These are phyloP conservation scores for Trichoderma arundinaceum DNA, from an alignment of 2,329 filamentous ascomycete genomes.

Conservation along the genomic window DNA sequence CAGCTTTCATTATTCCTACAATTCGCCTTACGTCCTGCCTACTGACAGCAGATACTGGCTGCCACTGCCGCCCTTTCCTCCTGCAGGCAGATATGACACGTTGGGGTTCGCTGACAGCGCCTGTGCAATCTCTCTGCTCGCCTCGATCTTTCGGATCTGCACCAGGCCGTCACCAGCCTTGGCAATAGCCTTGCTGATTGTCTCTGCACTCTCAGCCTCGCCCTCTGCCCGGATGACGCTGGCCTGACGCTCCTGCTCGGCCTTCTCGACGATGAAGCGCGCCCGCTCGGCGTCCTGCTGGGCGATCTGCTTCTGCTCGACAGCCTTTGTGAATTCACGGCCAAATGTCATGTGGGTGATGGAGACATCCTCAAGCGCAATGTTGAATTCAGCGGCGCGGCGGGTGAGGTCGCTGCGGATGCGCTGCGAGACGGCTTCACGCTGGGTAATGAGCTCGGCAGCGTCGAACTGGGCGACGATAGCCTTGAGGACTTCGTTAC, in stretches of 20 bases:
- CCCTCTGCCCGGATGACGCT: slow-evolving; percentile 98
- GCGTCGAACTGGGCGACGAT: slow-evolving; percentile 99
- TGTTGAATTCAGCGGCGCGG: slow-evolving; percentile 97
- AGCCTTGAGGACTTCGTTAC: slow-evolving; percentile 98
- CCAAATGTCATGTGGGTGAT: slow-evolving; percentile 99
- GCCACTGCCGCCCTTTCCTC: slow-evolving; percentile 64
- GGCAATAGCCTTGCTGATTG: slow-evolving; percentile 89
- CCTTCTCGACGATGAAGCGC: slow-evolving; percentile 97
- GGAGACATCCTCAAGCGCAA: slow-evolving; percentile 96
- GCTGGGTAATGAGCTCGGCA: slow-evolving; percentile 97
- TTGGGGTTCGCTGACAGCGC: slow-evolving; percentile 91
- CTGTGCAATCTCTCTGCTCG: slow-evolving; percentile 91
- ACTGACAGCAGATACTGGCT: slow-evolving; percentile 61
- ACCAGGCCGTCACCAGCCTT: slow-evolving; percentile 94
- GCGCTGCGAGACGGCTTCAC: slow-evolving; percentile 93
- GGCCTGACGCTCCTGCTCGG: slow-evolving; percentile 97
- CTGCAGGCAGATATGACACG: slow-evolving; percentile 84
- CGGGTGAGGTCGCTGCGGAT: slow-evolving; percentile 91
- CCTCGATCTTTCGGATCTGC: slow-evolving; percentile 96
- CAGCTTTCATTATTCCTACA: slow-evolving; percentile 34
- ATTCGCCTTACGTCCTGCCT: slow-evolving; percentile 45
- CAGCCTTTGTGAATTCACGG: slow-evolving; percentile 96
- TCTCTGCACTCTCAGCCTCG: slow-evolving; percentile 95
- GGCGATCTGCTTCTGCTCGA: slow-evolving; percentile 99
- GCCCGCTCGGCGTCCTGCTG: slow-evolving; percentile 98